Base-by-base conservation (phyloP, 495 filamentous ascomycete genomes). In the Penicillium flavigenum region DNA sequence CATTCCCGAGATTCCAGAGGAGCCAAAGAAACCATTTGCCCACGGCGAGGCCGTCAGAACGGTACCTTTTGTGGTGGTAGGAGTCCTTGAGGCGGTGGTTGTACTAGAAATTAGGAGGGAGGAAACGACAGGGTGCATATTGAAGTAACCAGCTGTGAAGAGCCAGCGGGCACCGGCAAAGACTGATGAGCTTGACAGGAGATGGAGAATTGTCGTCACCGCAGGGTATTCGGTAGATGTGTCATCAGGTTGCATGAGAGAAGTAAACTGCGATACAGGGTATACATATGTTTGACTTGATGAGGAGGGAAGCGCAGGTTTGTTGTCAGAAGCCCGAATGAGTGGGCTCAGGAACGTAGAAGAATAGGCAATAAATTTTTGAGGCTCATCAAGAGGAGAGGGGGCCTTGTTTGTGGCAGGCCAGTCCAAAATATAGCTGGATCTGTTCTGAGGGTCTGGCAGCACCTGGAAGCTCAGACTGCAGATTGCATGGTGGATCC, bases 111-210 rank as follows among this genome's bases (percentile, higher is more conserved):
- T 83, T 1, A 98, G 76, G 4, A 96, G 80, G 46, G 86, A 80
- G 16, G 88, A 92, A 7, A 96, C 81, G 2, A 84, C 80, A 3
- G 92, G 86, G 39, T 90, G 89, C 48, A 94, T 95, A 73, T 99
- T 98, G 79, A 98, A 98, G 71, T 98, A 98, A 27, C 94, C 94
- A 2, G 94, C 93, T 20, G 94, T 98, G 73, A 98, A 98, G 14
- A 90, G 90, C 92, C 94, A 98, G 36, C 81, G 84, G 4, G 88
- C 88, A 34, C 82, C 78, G 36, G 77, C 71, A 64, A 88, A 88
- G 20, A 80, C 73, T 1, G 86, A 77, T 7, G 68, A 67, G 26
- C 61, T 70, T 3, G 82, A 78, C 20, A 97, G 77, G 7, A 80
- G 76, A n/a, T 76, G 78, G 6, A 99, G 79, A 51, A 98, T 78